These are phyloP conservation scores for Cercospora sesami DNA, from an alignment of 2,329 filamentous ascomycete species.

Conservation along the genomic window DNA sequence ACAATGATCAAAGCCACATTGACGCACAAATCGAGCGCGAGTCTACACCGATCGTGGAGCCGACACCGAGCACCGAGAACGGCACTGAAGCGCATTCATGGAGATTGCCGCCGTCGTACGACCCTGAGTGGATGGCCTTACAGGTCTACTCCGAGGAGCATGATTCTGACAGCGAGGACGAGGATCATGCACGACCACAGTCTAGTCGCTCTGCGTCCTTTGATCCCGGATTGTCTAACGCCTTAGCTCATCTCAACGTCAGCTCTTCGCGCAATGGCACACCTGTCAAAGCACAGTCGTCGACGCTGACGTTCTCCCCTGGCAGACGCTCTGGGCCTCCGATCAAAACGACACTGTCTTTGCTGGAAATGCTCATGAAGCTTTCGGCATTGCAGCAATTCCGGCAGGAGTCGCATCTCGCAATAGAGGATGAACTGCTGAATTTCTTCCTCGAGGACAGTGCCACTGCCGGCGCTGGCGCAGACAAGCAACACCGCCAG, in stretches of 20 bases:
- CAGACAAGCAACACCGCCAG: constrained; percentile 61
- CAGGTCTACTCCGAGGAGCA: constrained; percentile 74
- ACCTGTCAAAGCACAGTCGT: constrained; percentile 25
- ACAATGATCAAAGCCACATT: constrained; percentile 47
- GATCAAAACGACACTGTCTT: constrained; percentile 69
- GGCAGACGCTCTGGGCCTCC: constrained; percentile 31
- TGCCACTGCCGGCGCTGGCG: constrained; percentile 64
- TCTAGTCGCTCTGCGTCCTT: constrained; percentile 36
- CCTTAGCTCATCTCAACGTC: constrained; percentile 52
- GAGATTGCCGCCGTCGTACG: constrained; percentile 59
- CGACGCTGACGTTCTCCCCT: constrained; percentile 38
- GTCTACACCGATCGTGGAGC: constrained; percentile 32
- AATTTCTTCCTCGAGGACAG: constrained; percentile 80
- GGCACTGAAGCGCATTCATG: background rate
- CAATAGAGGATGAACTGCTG: constrained; percentile 83
- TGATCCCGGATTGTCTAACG: constrained; percentile 44
- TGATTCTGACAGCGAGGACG: constrained; percentile 52
- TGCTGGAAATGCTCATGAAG: constrained; percentile 85
- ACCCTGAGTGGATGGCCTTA: constrained; percentile 88
- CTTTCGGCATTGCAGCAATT: constrained; percentile 87
- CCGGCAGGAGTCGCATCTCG: constrained; percentile 83
- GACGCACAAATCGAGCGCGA: constrained; percentile 49
- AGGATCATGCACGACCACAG: constrained; percentile 20
- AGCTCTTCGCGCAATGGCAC: constrained; percentile 26
- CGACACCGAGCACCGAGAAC: background rate